Evolutionary conservation across 2,329 filamentous ascomycete genomes (phyloP).

Genomic region (Parastagonospora avenae): DNA sequence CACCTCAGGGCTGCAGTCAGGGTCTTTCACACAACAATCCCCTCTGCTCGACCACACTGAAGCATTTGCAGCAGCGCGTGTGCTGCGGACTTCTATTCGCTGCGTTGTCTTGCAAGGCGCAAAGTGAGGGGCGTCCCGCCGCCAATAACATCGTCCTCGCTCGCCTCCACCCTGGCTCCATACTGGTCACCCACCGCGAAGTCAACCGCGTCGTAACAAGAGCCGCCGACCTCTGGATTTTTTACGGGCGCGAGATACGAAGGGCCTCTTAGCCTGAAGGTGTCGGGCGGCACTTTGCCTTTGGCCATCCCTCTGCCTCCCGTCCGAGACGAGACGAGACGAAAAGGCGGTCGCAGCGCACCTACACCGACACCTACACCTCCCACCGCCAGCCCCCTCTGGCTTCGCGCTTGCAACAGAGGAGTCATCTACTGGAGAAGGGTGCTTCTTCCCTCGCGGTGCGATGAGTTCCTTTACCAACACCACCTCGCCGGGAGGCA

Average conservation of each 20-base stretch:
- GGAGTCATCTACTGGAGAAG: too few species aligned
- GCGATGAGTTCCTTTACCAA: constrained; percentile 59
- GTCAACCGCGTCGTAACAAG: too few species aligned
- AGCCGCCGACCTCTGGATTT: not conserved
- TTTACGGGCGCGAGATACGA: too few species aligned
- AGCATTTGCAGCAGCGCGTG: constrained; percentile 11
- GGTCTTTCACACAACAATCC: constrained; percentile 14
- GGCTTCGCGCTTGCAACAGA: too few species aligned
- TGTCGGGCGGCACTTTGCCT: constrained; percentile 12
- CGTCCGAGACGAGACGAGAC: constrained; percentile 11
- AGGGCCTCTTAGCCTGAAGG: too few species aligned
- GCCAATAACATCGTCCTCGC: constrained; percentile 37
- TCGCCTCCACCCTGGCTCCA: constrained; percentile 29
- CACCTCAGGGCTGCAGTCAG: too few species aligned
- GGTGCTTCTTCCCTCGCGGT: not conserved
- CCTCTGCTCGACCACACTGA: constrained; percentile 11
- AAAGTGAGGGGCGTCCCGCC: constrained; percentile 34
- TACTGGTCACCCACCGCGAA: constrained; percentile 10
- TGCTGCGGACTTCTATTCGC: constrained; percentile 35
- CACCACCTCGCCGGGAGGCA: constrained; percentile 57
- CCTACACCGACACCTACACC: not conserved
- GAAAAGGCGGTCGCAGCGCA: not conserved
- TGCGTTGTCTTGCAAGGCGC: constrained; percentile 31
- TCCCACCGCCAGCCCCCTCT: too few species aligned
- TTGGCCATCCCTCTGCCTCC: constrained; percentile 2